Base-by-base conservation (phyloP, 1,284 basidiomycete species). In the Inonotus obliquus region DNA sequence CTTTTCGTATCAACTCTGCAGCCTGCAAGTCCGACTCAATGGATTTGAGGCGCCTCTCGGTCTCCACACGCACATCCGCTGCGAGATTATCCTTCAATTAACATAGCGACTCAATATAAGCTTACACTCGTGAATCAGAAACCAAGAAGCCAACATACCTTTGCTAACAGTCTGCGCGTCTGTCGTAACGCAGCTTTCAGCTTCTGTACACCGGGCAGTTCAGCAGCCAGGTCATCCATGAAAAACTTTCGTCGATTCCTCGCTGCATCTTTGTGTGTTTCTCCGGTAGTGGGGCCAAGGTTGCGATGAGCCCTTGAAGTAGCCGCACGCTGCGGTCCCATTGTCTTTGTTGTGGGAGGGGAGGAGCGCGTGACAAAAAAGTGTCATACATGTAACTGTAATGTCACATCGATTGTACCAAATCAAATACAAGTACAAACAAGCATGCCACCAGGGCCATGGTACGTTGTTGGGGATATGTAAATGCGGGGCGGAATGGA, bases 141-240 rank as follows among this genome's bases (percentile, higher is more conserved):
- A 3, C 13, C 5, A 41, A 9, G 38, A n/a, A 11, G 29, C 35
- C 2, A 1, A 68, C 74, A 62, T 55, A 89, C 87, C 80, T 89
- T 93, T 41, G 88, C 86, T 25, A 96, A 78, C 54, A 96, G 74
- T 58, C 93, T 76, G 65, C 82, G 82, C 0, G 92, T 88, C 75
- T 94, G 92, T 62, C 93, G 78, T 59, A 96, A 75, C 37, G 85
- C 76, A 17, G 89, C 79, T 72, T 95, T 96, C 66, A 94, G 75
- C 74, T 92, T 95, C 65, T 89, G 87, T 3, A 89, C 80, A 19
- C 89, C 89, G 10, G 83, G 83, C 13, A 63, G 14, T n/a, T 59
- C 61, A 17, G 9, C 17, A 17, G n/a, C 27, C 29, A 27, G 35
- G 11, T 23, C 27, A 35, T 52, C 51, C 1, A 5, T 49, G 25